Evolutionary conservation across 1,284 basidiomycete genomes (phyloP).

Genomic region (Ceratobasidium sp.): DNA sequence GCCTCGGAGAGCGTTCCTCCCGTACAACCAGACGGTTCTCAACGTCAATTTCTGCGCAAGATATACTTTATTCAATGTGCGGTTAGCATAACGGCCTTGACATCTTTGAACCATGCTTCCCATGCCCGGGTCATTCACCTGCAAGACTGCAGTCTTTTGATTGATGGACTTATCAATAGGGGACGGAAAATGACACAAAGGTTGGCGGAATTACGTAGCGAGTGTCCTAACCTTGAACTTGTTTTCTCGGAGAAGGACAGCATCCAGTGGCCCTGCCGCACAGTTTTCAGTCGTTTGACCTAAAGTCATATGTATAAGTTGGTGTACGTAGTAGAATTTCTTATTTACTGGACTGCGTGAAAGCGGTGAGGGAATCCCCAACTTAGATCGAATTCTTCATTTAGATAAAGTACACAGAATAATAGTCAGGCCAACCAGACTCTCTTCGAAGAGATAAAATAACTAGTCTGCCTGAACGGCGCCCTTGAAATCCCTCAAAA

Average conservation of each 20-base stretch:
- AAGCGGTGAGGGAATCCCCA: too few species aligned
- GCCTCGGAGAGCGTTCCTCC: too few species aligned
- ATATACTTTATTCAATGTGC: neutral
- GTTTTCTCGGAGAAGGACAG: neutral
- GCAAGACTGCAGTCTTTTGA: neutral
- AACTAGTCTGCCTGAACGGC: conserved; percentile 1
- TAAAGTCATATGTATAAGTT: too few species aligned
- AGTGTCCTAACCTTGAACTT: neutral
- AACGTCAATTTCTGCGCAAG: neutral
- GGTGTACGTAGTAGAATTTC: too few species aligned
- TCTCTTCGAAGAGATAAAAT: too few species aligned
- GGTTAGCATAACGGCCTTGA: neutral
- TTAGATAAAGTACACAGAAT: too few species aligned
- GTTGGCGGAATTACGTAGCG: neutral
- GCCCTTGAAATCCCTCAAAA: conserved; percentile 18
- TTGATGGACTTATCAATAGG: too few species aligned
- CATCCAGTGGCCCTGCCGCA: neutral
- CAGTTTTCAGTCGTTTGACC: too few species aligned
- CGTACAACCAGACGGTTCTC: neutral
- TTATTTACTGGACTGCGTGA: too few species aligned
- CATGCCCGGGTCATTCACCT: neutral
- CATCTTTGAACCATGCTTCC: neutral
- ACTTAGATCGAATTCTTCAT: too few species aligned
- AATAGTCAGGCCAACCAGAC: too few species aligned
- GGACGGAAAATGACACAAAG: neutral